phyloP scores from a whole-genome alignment of 179 eudicot genomes.

The Beta corolliflora region DNA sequence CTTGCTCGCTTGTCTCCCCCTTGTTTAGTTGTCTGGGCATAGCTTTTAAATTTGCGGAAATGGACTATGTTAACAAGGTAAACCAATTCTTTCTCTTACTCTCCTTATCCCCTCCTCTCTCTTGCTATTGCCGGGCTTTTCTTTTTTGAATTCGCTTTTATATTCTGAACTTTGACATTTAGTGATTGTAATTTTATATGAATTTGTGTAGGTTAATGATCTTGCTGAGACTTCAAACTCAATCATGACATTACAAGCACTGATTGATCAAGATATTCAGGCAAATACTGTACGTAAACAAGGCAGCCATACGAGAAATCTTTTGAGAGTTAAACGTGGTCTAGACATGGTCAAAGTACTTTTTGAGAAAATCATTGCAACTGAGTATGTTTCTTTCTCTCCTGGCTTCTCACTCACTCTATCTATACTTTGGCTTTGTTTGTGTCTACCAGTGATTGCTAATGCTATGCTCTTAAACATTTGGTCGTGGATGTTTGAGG shows the following conservation, averaged over 20 bases:
- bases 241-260: constrained; percentile 43
- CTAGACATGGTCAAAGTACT: constrained; percentile 88
- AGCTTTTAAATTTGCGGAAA: constrained; percentile 95
- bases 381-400: constrained; percentile 53
- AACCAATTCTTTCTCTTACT: neutral
- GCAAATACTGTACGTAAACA: constrained; percentile 58
- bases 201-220: constrained; percentile 60
- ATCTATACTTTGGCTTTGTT: neutral
- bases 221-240: constrained; percentile 68
- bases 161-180: neutral
- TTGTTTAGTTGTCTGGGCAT: constrained; percentile 86
- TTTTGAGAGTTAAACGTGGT: constrained; percentile 92
- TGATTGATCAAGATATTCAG: constrained; percentile 67
- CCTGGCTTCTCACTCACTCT: neutral
- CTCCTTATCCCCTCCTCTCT: neutral
- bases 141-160: neutral
- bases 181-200: neutral
- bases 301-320: constrained; percentile 92
- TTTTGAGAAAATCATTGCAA: constrained; percentile 73
- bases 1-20: constrained; percentile 88
- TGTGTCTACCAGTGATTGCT: neutral
- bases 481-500: neutral
- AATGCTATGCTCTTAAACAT: neutral
- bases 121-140: neutral
- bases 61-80: constrained; percentile 92